Base-by-base conservation (phyloP, 768 basidiomycete species). In the Dentipellis sp. region DNA sequence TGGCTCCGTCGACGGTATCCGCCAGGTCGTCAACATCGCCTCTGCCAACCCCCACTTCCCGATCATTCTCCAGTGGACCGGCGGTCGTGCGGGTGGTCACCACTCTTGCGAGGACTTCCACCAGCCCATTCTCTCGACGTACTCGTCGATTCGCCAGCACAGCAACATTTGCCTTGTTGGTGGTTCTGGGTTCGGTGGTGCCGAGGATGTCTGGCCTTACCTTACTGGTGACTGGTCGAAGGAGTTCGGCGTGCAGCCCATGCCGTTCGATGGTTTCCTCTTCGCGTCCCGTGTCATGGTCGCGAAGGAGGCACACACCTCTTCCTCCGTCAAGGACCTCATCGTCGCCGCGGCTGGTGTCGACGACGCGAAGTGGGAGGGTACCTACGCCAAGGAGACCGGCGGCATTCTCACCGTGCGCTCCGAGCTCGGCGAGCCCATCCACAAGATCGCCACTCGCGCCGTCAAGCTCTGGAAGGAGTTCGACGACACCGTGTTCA, bases 71-170 rank as follows among this genome's bases (percentile, higher is more conserved):
- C 97, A 98, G 67, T 98, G 97, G 97, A 99, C 97, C 51, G 97
- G 97, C 64, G 97, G 97, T 37, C 92, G 97, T 62, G 97, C 94
- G 17, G 97, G 97, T 59, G 97, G 97, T 51, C 97, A 99, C 64
- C 97, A 98, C 74, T 94, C 91, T 2, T 98, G 85, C 70, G 97
- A 99, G 69, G 97, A 99, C 69, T 94, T 98, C 82, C 95, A 97
- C 65, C 93, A 94, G 69, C 95, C 97, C 0, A 82, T 97, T 63
- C 75, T 98, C 51, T 74, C 86, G 39, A 97, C 94, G 0, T 99
- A 99, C 69, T 79, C 84, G 38, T 73, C 87, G 14, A 97, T 99
- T 66, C 88, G 97, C 57, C 84, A 88, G 62, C 88, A 94, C 59
- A 64, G 79, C 50, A 99, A 99, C 72, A 87, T 98, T 62, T 78